Evolutionary conservation across 352 stramenopile genomes (phyloP).

Genomic region (Globisporangium barbulae): DNA sequence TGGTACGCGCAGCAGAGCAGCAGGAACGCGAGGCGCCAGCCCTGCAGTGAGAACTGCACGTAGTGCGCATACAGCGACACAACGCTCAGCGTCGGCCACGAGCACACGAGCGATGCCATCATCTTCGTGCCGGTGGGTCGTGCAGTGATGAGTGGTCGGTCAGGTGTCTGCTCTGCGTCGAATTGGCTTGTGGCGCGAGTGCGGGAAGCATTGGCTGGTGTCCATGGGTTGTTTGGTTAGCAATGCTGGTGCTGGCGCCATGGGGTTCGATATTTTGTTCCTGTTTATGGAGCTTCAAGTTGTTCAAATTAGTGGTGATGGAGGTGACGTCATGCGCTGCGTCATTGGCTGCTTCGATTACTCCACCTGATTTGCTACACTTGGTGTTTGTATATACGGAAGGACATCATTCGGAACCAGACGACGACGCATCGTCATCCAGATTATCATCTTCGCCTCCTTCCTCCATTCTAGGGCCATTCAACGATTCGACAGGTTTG

Average conservation of each 20-base stretch:
- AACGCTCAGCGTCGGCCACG: not conserved
- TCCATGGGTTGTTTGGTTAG: too few relatives aligned
- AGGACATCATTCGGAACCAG: not conserved
- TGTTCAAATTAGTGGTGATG: not conserved
- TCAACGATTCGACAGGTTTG: not conserved
- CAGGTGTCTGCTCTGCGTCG: too few relatives aligned
- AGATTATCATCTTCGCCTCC: not conserved
- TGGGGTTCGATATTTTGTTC: conserved; percentile 2
- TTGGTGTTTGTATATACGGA: not conserved
- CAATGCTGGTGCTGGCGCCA: not conserved
- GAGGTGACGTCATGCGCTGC: not conserved
- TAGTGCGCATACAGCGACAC: conserved; percentile 4
- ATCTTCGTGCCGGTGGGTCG: not conserved
- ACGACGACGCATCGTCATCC: too few relatives aligned
- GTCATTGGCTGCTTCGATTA: conserved; percentile 7
- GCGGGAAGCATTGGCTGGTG: not conserved
- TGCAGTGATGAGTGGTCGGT: too few relatives aligned
- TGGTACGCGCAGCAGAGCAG: conserved; percentile 1
- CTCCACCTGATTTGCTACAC: conserved; percentile 4
- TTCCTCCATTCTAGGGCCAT: not conserved
- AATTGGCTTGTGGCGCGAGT: not conserved
- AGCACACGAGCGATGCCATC: not conserved
- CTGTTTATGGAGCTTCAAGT: not conserved
- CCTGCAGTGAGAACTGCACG: conserved; percentile 7
- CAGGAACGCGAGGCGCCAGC: conserved; percentile 13